Base-by-base conservation (phyloP, 805 yeast species). In the Cyberlindnera euphorbiae region DNA sequence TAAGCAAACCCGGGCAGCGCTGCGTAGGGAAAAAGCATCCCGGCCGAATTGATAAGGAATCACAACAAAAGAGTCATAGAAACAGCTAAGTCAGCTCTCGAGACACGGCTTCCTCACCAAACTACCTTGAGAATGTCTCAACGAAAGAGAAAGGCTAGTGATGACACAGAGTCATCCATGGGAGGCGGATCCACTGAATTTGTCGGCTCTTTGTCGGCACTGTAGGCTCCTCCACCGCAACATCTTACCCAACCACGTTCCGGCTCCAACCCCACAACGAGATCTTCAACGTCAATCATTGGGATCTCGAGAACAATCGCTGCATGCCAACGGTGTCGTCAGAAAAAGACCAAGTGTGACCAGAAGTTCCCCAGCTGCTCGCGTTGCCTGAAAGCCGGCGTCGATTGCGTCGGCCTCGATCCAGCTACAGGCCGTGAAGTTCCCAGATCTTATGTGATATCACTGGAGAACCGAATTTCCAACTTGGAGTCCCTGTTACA, bases 351-450 rank as follows among this genome's bases (percentile, higher is more conserved):
- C 41, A 76, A 75, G 45, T 79, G 85, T 54, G 72, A 76, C n/a
- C 67, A 79, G 41, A 67, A 64, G 27, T 69, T 66, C 28, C 85
- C 84, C 1, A 59, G 69, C 12, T 80, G 85, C 50, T 59, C 64
- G 18, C 67, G 68, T 44, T 79, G 86, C 56, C 58, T 62, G 13
- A 71, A 66, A 38, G 81, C 83, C 9, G 73, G 76, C 6, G 81
- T 65, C 3, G 84, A 82, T 6, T 88, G 97, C 60, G 77, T 86
- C 4, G 86, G 94, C 0, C 59, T 84, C 4, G 96, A 89, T 55
- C 88, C 95, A 0, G 86, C 88, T 6, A 85, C 96, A 0, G 95
- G 95, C 0, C 66, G 95, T 36, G 87, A 82, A 46, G 76, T 87
- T 1, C 94, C 96, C 0, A 63, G 97, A 26, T 82, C 87, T 3